Evolutionary conservation across 352 stramenopile species (phyloP).

Genomic region (Phytophthora meadii): DNA sequence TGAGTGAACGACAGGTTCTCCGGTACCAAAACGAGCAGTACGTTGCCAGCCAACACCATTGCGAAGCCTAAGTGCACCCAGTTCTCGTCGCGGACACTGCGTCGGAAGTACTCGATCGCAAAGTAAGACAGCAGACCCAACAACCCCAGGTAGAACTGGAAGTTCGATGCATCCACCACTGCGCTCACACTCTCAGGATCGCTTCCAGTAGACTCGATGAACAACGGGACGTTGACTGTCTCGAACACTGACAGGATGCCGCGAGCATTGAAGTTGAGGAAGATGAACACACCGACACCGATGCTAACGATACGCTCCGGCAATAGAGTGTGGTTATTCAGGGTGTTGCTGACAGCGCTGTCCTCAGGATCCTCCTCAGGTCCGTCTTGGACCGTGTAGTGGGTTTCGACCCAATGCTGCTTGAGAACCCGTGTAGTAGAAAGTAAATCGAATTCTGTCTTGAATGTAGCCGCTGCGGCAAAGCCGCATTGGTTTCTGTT

Average conservation of each 20-base stretch:
- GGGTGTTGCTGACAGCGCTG: conserved; percentile 39
- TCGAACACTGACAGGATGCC: conserved; percentile 84
- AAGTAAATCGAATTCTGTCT: too few species aligned
- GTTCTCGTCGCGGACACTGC: conserved; percentile 61
- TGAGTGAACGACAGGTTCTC: conserved; percentile 50
- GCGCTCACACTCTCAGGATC: conserved; percentile 52
- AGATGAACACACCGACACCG: conserved; percentile 72
- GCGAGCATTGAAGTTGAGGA: conserved; percentile 76
- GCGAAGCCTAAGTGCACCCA: conserved; percentile 73
- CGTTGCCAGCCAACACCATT: conserved; percentile 63
- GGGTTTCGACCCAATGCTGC: too few species aligned
- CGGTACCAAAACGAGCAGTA: conserved; percentile 53
- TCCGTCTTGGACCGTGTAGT: conserved; percentile 49
- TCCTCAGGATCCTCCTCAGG: conserved; percentile 40
- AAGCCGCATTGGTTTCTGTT: too few species aligned
- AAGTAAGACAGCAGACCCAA: conserved; percentile 76
- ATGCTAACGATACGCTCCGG: conserved; percentile 70
- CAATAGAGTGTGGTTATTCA: conserved; percentile 50
- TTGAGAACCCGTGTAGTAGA: too few species aligned
- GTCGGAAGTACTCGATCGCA: conserved; percentile 73
- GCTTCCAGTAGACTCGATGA: conserved; percentile 63
- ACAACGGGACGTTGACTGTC: conserved; percentile 82
- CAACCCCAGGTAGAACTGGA: conserved; percentile 80
- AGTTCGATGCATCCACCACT: conserved; percentile 72
- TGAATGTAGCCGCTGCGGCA: too few species aligned